These are phyloP conservation scores for Eremothecium sinecaudum DNA, from an alignment of 1,139 yeast species.

Conservation along the genomic window DNA sequence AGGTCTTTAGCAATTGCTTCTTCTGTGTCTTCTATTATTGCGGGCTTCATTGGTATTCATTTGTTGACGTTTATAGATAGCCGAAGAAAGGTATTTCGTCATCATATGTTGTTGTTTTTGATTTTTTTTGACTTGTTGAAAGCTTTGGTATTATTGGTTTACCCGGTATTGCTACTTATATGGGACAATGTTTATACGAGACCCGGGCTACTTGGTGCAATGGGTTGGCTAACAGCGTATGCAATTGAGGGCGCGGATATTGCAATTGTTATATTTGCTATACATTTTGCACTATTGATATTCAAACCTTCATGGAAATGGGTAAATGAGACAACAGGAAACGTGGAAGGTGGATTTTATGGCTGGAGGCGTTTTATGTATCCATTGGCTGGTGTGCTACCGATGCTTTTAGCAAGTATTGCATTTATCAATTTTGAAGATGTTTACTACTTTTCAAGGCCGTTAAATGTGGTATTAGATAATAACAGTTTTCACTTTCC, in stretches of 20 bases:
- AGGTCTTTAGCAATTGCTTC: constrained; percentile 49
- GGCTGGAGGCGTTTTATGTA: constrained; percentile 51
- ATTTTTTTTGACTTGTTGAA: constrained; percentile 66
- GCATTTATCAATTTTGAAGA: constrained; percentile 46
- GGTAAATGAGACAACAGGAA: constrained; percentile 34
- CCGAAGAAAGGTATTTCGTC: constrained; percentile 54
- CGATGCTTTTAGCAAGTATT: constrained; percentile 60
- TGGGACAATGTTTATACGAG: constrained; percentile 44
- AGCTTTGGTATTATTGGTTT: constrained; percentile 59
- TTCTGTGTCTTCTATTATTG: constrained; percentile 47
- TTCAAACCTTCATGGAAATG: constrained; percentile 52
- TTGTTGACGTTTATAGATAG: constrained; percentile 54
- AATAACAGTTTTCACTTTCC: constrained; percentile 19
- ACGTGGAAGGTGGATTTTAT: constrained; percentile 69
- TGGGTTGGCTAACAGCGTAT: constrained; percentile 78
- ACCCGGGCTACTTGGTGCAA: constrained; percentile 52
- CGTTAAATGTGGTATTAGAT: constrained; percentile 18
- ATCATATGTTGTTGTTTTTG: constrained; percentile 59
- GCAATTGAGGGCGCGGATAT: constrained; percentile 84
- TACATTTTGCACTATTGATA: constrained; percentile 70
- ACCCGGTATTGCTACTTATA: constrained; percentile 46
- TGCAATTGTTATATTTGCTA: constrained; percentile 73
- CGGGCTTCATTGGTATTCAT: constrained; percentile 48
- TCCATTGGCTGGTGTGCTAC: constrained; percentile 49
- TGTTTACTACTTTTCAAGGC: constrained; percentile 12